Evolutionary conservation across 805 yeast genomes (phyloP).

Genomic region (Torulaspora gathmanii): DNA sequence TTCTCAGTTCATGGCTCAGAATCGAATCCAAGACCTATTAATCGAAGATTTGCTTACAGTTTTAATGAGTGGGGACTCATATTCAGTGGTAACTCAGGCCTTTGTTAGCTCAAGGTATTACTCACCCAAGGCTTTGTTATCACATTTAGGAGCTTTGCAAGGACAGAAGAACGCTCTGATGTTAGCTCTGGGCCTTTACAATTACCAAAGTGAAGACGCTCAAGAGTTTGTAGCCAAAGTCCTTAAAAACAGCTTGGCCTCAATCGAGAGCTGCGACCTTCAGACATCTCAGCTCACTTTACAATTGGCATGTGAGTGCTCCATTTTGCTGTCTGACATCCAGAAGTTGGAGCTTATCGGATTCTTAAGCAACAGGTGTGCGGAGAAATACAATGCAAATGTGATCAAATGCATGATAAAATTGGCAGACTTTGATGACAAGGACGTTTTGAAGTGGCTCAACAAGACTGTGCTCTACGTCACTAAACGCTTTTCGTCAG

Average conservation of each 20-base stretch:
- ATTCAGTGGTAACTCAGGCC: constrained; percentile 9
- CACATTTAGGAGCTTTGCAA: constrained; percentile 7
- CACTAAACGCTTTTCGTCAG: constrained; percentile 60
- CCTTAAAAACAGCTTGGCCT: constrained; percentile 8
- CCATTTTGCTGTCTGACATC: constrained; percentile 15
- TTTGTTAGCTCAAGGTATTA: constrained; percentile 16
- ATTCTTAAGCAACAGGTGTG: constrained; percentile 27
- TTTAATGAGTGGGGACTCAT: constrained; percentile 4
- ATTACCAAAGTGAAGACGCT: constrained; percentile 11
- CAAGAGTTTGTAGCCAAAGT: constrained; percentile 18
- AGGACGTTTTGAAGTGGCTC: constrained; percentile 44
- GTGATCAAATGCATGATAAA: constrained; percentile 27
- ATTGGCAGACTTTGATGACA: constrained; percentile 17
- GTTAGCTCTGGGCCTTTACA: constrained; percentile 26
- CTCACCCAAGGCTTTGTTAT: constrained; percentile 4
- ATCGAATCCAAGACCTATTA: constrained; percentile 13
- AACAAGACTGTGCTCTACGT: constrained; percentile 54
- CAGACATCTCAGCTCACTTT: constrained; percentile 12
- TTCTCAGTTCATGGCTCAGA: constrained; percentile 10
- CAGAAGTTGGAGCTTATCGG: constrained; percentile 26
- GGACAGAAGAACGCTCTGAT: constrained; percentile 26
- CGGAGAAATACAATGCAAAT: constrained; percentile 32
- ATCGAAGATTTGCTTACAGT: constrained; percentile 7
- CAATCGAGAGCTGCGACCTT: constrained; percentile 2
- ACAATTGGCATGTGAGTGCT: constrained; percentile 10